Evolutionary conservation across 2,329 filamentous ascomycete genomes (phyloP), one percentile per base, ranked within the genome.

Genomic region (Ophiostoma perfectum): DNA sequence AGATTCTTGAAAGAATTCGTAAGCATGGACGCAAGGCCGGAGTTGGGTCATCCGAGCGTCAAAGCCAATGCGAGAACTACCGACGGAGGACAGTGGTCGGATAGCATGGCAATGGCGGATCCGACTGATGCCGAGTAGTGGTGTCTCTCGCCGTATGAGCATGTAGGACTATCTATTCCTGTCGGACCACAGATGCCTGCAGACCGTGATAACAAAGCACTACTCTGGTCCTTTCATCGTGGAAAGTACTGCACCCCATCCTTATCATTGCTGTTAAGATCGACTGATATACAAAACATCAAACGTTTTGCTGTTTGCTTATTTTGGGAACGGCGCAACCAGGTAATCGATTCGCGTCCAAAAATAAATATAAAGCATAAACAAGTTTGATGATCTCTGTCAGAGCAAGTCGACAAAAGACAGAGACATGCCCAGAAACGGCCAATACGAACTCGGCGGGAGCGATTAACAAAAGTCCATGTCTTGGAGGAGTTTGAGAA

Each of bases 401-500:
- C 18, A 55, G n/a, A 55, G 49, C 42, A 44, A 44, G 42, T 44
- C 42, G 42, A 44, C 11, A 8, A 44, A 44, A 8, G 42, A 44
- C 6, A 44, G 27, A 60, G n/a, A 39, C 14, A 38, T 38, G 55
- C 27, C 27, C 27, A 60, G 52, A 58, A 18, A 58, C 18, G 42
- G 11, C 7, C 6, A 38, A 58, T 11, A 8, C 55, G 55, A 60
- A 39, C 27, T 38, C 52, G 52, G 4, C 14, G 52, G 18, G 38
- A 36, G 3, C 11, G 11, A 12, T 44, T 7, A 44, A 44, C 42
- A 27, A 27, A 4, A 27, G n/a, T 27, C 7, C 49, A 55, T 55
- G 55, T 60, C 55, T 60, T 60, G 55, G 55, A 55, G 27, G 42
- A 44, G 42, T 9, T 36, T 60, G 3, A 60, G 55, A 60, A 60